A percentile compares a stretch with the other conserved stretches of the same genome.
Conservation (phyloP, 768 basidiomycete genomes). For the Suillus subalutaceus region DNA sequence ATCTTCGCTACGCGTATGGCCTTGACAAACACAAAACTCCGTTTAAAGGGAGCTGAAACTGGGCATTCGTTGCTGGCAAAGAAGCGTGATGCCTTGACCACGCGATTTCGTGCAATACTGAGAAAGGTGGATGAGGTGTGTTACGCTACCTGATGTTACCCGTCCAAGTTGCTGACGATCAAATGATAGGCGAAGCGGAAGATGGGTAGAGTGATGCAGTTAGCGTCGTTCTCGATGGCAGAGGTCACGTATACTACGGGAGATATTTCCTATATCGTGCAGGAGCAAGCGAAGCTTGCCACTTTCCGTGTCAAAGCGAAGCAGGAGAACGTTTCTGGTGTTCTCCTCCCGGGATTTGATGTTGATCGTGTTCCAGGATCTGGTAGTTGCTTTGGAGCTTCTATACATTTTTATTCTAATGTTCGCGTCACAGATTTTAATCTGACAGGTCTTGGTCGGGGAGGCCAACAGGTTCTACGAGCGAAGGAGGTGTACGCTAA, state of each 20-base stretch:
- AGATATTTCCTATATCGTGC: constrained; percentile 97
- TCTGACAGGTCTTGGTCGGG: constrained; percentile 93
- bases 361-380: constrained; percentile 84
- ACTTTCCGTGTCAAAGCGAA: constrained; percentile 92
- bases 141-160: constrained; percentile 15
- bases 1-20: constrained; percentile 98
- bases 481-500: constrained; percentile 98
- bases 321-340: constrained; percentile 98
- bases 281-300: constrained; percentile 91
- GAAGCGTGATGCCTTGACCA: constrained; percentile 96
- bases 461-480: constrained; percentile 93
- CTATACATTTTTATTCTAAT: background rate
- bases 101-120: constrained; percentile 91
- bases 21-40: constrained; percentile 87
- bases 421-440: constrained; percentile 76
- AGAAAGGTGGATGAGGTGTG: constrained; percentile 96
- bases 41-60: constrained; percentile 90
- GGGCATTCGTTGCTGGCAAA: constrained; percentile 95
- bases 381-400: constrained; percentile 46
- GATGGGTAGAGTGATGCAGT: constrained; percentile 98
- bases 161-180: constrained; percentile 23
- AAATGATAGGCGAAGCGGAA: constrained; percentile 86
- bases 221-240: constrained; percentile 98
- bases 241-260: constrained; percentile 98
- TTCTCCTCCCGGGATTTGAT: constrained; percentile 94